Base-by-base conservation (phyloP, 2,329 filamentous ascomycete species). In the Diaporthe nobilis region DNA sequence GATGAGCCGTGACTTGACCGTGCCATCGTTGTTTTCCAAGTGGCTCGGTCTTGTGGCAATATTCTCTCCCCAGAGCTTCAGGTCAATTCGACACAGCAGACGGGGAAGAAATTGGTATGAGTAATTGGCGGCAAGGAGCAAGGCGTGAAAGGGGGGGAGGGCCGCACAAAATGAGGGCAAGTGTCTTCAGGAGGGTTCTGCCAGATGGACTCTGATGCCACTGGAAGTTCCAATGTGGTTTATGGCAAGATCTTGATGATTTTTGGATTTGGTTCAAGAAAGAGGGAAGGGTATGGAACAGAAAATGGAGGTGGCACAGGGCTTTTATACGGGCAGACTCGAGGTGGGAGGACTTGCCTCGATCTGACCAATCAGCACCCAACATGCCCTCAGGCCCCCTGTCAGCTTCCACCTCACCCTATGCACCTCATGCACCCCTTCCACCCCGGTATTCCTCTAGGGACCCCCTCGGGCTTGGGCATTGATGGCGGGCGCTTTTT, bases 321-420 rank as follows among this genome's bases (percentile, higher is more conserved):
- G 76, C 63, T 73, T 76, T 76, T 77, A 77, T 77, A 77, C 71
- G 70, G 49, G 63, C 39, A 37, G 60, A 63, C 55, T 53, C 49
- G 51, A 49, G 49, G 61, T 57, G 37, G 74, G 70, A 71, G 67
- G 47, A 71, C 63, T 71, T 20, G 12, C 63, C 67, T 73, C 70
- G 65, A 49, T 4, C 44, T 71, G 57, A 25, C 76, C 76, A 77
- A 77, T 77, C 70, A 77, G n/a, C 6, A 25, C 28, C 63, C 39
- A 20, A 71, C n/a, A 42, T 31, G 37, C 53, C 73, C 61, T 73
- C 71, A 25, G 71, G 20, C 63, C 76, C 76, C 75, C 70, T 75
- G 75, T 71, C 55, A 49, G 28, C 63, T 25, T 28, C 44, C 63
- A 75, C 73, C 68, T 73, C 68, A 60, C 47, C 53, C 39, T 63